Base-by-base conservation (phyloP, 495 filamentous ascomycete species). In the Aspergillus ellipticus region DNA sequence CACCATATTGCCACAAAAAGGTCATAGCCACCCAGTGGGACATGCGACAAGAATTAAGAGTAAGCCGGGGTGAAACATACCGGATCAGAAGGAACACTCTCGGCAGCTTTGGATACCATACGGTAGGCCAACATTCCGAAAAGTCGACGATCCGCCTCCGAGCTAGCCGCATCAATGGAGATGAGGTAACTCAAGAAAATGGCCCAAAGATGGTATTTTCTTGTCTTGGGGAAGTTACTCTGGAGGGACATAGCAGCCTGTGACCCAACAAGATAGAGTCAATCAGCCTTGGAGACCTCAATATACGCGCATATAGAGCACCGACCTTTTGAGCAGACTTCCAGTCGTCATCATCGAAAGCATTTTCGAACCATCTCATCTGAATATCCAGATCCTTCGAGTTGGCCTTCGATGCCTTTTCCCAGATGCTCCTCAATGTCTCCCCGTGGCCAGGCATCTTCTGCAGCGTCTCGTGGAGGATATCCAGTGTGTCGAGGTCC, bases 191-290 rank as follows among this genome's bases (percentile, higher is more conserved):
- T 77, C 33, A 77, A 69, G 50, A 85, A 73, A 20, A 84, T 80
- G 11, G 81, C 79, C 78, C 82, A 82, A 54, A 84, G 79, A 57
- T 79, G 78, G 55, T 83, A 85, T 37, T 81, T 76, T 20, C 82
- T 71, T 17, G 76, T 71, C 51, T 78, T 76, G 2, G 82, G 75
- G 45, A 81, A 85, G 56, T 77, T 79, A 58, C 75, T 85, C 60
- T 82, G 81, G 26, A 85, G 75, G 20, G 74, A 73, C 79, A 84
- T 85, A 21, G 80, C 74, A 49, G 82, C 83, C 78, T 82, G 49
- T 39, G 16, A 51, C 13, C 39, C 6, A 35, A 39, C 45, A 17
- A 49, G 33, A 33, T 6, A 19, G 6, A 46, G 6, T 6, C 5
- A 13, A 17, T 59, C 50, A 59, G 57, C 31, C 8, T 45, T n/a